These are phyloP conservation scores for Rosa hybrid DNA, from an alignment of 331 rosid genomes.

Conservation along the genomic window DNA sequence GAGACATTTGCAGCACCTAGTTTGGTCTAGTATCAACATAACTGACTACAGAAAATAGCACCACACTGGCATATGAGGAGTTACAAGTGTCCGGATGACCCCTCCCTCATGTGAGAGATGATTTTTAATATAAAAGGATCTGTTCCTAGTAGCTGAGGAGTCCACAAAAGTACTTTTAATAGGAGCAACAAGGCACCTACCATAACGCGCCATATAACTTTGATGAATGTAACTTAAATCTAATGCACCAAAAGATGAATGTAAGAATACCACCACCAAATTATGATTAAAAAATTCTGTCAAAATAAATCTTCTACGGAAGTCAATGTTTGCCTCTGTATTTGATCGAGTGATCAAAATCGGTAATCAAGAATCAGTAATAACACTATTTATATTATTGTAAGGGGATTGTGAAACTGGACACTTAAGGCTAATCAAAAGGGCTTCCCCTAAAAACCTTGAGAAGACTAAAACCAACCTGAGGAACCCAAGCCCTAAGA, in stretches of 20 bases:
- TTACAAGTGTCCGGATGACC: neutral
- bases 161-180: neutral
- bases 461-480: constrained; percentile 50
- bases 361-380: neutral
- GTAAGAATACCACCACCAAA: neutral
- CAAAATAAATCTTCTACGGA: neutral
- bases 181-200: neutral
- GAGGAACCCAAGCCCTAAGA: constrained; percentile 89
- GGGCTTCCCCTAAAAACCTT: neutral
- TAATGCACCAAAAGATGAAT: neutral
- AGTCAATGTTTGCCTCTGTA: neutral
- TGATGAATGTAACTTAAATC: neutral
- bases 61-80: neutral
- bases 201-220: neutral
- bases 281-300: neutral
- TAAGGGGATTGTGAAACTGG: neutral
- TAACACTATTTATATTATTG: neutral
- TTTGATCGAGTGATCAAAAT: neutral
- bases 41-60: neutral
- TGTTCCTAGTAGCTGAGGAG: neutral
- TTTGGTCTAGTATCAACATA: neutral
- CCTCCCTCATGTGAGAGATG: neutral
- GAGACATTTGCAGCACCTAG: neutral
- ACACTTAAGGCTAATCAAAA: neutral
- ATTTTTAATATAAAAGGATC: neutral